Evolutionary conservation across 1,139 yeast species (phyloP).

Genomic region (Sugiyamaella grinbergsii): DNA sequence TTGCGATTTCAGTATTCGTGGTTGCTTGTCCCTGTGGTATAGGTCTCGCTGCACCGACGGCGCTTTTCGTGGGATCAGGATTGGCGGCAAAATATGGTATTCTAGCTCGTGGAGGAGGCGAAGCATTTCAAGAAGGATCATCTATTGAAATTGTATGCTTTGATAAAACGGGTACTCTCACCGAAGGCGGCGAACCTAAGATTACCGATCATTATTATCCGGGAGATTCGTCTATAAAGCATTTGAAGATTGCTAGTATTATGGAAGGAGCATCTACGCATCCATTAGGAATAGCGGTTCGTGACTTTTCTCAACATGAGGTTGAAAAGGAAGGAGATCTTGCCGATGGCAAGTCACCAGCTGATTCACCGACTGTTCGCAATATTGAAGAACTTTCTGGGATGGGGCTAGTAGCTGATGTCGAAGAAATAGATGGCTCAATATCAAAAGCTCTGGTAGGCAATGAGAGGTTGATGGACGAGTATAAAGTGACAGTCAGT

Average conservation of each 20-base stretch:
- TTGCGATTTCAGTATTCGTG: conserved; percentile 77
- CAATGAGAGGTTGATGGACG: conserved; percentile 59
- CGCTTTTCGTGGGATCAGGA: conserved; percentile 88
- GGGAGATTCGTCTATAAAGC: conserved; percentile 29
- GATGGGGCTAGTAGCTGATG: conserved; percentile 55
- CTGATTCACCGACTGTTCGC: conserved; percentile 40
- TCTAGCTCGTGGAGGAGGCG: conserved; percentile 78
- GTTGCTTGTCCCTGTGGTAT: conserved; percentile 94
- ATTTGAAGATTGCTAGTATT: conserved; percentile 56
- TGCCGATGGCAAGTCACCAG: conserved; percentile 39
- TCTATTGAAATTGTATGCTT: conserved; percentile 65
- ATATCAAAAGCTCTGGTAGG: conserved; percentile 55
- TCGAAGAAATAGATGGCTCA: conserved; percentile 32
- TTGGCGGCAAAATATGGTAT: conserved; percentile 81
- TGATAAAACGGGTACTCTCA: conserved; percentile 79
- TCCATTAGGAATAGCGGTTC: conserved; percentile 66
- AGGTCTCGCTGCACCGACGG: conserved; percentile 91
- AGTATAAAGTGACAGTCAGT: conserved; percentile 46
- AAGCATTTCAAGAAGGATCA: conserved; percentile 78
- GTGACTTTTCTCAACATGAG: conserved; percentile 43
- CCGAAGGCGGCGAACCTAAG: conserved; percentile 59
- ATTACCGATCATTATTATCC: conserved; percentile 53
- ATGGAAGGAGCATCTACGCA: conserved; percentile 69
- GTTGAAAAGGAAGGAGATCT: conserved; percentile 30
- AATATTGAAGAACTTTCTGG: conserved; percentile 59